Percentiles rank a stretch among this genome's conserved stretches.
phyloP scores from a whole-genome alignment of 306 rosid genomes.

The Chamaecrista fasciculata region DNA sequence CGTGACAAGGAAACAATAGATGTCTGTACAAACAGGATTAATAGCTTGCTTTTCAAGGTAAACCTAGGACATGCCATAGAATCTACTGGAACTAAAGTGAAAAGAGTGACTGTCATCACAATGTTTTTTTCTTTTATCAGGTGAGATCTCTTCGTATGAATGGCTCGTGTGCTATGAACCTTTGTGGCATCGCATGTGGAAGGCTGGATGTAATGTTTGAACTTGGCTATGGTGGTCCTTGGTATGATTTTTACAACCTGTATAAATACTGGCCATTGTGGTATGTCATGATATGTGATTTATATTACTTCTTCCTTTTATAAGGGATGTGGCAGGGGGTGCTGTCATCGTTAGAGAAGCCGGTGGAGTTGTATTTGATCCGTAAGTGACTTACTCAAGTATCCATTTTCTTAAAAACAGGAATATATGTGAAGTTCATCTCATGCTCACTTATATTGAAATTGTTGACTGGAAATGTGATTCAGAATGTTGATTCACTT shows the following conservation, averaged over 20 bases:
- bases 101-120: constrained; percentile 14
- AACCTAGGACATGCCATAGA: constrained; percentile 11
- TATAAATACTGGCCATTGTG: not conserved
- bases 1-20: constrained; percentile 69
- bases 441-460: not conserved
- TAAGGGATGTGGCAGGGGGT: constrained; percentile 91
- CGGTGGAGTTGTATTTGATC: constrained; percentile 81
- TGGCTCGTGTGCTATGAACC: constrained; percentile 86
- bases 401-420: not conserved
- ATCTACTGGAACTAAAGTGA: constrained; percentile 6
- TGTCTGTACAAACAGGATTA: constrained; percentile 58
- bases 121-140: constrained; percentile 41
- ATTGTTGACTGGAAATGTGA: constrained; percentile 9
- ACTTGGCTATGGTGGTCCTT: constrained; percentile 82
- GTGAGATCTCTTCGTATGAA: constrained; percentile 79
- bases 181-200: constrained; percentile 87
- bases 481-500: not conserved
- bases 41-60: constrained; percentile 71
- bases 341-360: constrained; percentile 84
- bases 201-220: constrained; percentile 67
- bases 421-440: constrained; percentile 16
- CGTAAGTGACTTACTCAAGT: constrained; percentile 51
- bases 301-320: constrained; percentile 18
- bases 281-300: constrained; percentile 19
- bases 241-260: constrained; percentile 47